Conservation (phyloP, 257 asterid species). For the Solanum bulbocastanum region DNA sequence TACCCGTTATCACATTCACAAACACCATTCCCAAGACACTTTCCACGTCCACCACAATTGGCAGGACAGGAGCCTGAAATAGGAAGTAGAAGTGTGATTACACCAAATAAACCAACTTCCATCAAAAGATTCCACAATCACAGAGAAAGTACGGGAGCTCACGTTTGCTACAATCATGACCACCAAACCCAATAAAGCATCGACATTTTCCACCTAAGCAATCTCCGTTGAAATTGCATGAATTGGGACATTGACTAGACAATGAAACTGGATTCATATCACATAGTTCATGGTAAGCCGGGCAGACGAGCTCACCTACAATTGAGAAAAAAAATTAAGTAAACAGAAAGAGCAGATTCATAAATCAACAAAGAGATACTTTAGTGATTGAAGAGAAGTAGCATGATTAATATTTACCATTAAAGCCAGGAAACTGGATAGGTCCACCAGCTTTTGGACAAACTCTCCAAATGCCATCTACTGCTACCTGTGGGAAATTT, state of each 20-base stretch:
- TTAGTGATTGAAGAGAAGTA: neutral
- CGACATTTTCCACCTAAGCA: conserved; percentile 78
- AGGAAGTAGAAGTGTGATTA: neutral
- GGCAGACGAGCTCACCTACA: conserved; percentile 87
- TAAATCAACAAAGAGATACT: neutral
- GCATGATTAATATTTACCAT: conserved; percentile 33
- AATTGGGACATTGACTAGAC: conserved; percentile 70
- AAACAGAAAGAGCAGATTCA: neutral
- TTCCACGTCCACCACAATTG: conserved; percentile 56
- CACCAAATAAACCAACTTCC: neutral
- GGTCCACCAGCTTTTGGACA: conserved; percentile 89
- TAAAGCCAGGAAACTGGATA: conserved; percentile 67
- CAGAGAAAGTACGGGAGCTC: conserved; percentile 4
- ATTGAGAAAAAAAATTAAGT: neutral
- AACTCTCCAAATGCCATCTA: conserved; percentile 72
- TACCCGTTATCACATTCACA: conserved; percentile 69
- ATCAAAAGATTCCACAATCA: neutral
- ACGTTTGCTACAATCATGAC: conserved; percentile 73
- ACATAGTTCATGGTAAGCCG: conserved; percentile 91
- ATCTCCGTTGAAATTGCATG: conserved; percentile 84
- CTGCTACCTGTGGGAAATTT: conserved; percentile 55
- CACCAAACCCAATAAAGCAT: conserved; percentile 89
- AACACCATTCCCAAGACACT: conserved; percentile 52
- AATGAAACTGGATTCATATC: conserved; percentile 43
- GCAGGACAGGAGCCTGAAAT: conserved; percentile 69